Conservation (phyloP, 1,284 basidiomycete genomes). For the Cerioporus squamosus region DNA sequence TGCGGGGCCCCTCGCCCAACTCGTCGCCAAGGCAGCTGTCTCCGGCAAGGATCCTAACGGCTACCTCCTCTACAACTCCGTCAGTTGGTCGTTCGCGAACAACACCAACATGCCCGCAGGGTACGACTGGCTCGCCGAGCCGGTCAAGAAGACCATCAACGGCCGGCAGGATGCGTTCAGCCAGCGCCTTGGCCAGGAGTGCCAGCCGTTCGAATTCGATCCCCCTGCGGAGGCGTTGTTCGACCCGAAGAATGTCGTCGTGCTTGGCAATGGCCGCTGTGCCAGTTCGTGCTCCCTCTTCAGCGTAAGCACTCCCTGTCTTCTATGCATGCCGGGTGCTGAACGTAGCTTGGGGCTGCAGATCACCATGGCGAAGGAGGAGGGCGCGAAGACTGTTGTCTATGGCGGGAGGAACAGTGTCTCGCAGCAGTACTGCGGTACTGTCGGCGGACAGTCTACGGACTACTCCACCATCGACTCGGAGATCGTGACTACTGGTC, state of each 20-base stretch:
- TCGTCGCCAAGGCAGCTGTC: conserved; percentile 51
- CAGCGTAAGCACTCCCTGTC: conserved; percentile 41
- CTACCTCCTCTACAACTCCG: conserved; percentile 52
- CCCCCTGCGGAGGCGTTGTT: conserved; percentile 54
- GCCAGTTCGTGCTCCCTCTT: conserved; percentile 65
- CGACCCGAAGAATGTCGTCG: conserved; percentile 53
- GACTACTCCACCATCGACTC: conserved; percentile 60
- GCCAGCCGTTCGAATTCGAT: conserved; percentile 52
- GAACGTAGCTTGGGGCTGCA: conserved; percentile 30
- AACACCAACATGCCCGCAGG: conserved; percentile 46
- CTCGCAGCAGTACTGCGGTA: conserved; percentile 62
- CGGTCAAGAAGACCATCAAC: conserved; percentile 47
- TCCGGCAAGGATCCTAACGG: conserved; percentile 49
- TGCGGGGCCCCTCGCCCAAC: conserved; percentile 53
- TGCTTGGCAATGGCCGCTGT: conserved; percentile 59
- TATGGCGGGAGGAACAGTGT: conserved; percentile 54
- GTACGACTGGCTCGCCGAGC: conserved; percentile 52
- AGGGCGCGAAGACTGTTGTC: conserved; percentile 60
- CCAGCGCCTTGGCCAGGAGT: conserved; percentile 59
- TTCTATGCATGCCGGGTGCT: conserved; percentile 13
- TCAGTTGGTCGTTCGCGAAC: conserved; percentile 55
- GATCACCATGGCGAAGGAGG: conserved; percentile 64
- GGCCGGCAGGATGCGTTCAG: conserved; percentile 53
- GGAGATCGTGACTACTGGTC: conserved; percentile 56
- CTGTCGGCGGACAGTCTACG: conserved; percentile 63